A percentile compares a stretch with the other conserved stretches of the same genome.
These are phyloP conservation scores for Collariella sp. DNA, from an alignment of 495 filamentous ascomycete species.

Conservation along the genomic window DNA sequence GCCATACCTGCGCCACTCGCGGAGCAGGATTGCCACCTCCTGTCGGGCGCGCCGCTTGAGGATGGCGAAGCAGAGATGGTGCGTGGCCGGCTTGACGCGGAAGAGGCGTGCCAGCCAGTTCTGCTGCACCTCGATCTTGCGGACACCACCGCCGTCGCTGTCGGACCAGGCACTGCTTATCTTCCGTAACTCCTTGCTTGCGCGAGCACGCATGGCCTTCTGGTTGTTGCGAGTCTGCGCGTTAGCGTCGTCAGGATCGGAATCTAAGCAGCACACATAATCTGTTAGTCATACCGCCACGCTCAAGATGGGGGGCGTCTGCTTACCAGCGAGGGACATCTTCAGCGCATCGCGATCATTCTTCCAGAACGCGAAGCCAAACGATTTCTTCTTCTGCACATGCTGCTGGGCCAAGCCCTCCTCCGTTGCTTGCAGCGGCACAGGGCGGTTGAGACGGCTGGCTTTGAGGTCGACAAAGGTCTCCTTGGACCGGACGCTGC, in stretches of 20 bases:
- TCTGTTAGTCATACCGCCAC: not conserved
- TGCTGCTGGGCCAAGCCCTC: not conserved
- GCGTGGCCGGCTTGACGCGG: constrained; percentile 73
- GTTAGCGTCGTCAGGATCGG: constrained; percentile 15
- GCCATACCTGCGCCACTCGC: constrained; percentile 72
- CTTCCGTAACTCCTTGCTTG: not conserved
- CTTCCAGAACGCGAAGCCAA: constrained; percentile 41
- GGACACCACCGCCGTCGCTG: constrained; percentile 18
- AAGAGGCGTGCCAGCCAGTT: constrained; percentile 86
- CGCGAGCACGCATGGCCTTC: not conserved
- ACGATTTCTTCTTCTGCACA: constrained; percentile 39
- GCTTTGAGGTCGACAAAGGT: not conserved
- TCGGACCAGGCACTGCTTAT: constrained; percentile 16
- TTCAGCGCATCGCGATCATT: constrained; percentile 30
- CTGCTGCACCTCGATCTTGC: constrained; percentile 51
- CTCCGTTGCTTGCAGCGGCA: not conserved
- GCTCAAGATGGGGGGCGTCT: not conserved
- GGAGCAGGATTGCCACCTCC: constrained; percentile 63
- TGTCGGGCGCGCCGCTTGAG: constrained; percentile 60
- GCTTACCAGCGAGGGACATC: constrained; percentile 32
- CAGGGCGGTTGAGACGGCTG: constrained; percentile 1
- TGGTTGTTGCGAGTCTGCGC: constrained; percentile 2
- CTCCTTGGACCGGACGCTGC: constrained; percentile 2
- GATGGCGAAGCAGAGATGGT: constrained; percentile 63
- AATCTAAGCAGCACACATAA: not conserved